Percentiles rank a stretch among this genome's conserved stretches.
phyloP scores from a whole-genome alignment of 768 basidiomycete species.

The Leccinellum luteum region DNA sequence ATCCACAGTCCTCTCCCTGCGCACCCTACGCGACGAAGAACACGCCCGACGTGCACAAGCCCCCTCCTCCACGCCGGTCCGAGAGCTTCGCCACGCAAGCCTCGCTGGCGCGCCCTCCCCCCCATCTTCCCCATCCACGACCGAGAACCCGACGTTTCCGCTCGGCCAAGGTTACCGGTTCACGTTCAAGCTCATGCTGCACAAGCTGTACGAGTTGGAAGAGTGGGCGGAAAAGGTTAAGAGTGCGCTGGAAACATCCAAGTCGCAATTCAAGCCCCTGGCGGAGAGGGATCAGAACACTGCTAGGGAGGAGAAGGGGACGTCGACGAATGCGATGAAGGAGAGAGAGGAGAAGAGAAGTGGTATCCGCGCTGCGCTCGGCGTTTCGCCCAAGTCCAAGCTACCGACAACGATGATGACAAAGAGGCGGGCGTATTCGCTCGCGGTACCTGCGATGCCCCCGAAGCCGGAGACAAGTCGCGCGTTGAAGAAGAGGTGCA shows the following conservation, averaged over 20 bases:
- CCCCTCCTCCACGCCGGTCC: background rate
- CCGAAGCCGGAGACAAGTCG: slow-evolving; percentile 21
- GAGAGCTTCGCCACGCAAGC: slow-evolving; percentile 24
- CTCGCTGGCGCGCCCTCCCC: slow-evolving; percentile 14
- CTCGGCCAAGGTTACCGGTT: slow-evolving; percentile 45
- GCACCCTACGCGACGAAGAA: slow-evolving; percentile 28
- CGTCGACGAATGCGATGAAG: slow-evolving; percentile 6
- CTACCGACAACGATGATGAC: background rate
- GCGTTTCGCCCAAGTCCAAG: slow-evolving; percentile 16
- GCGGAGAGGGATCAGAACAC: slow-evolving; percentile 34
- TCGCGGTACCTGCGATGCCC: background rate
- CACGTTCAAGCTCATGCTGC: slow-evolving; percentile 66
- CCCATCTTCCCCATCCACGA: background rate
- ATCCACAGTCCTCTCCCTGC: slow-evolving; percentile 34
- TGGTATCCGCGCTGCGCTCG: slow-evolving; percentile 27
- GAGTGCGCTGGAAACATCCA: slow-evolving; percentile 50
- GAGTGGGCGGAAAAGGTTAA: slow-evolving; percentile 60
- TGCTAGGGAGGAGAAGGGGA: slow-evolving; percentile 7
- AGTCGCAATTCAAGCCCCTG: slow-evolving; percentile 55
- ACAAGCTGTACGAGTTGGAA: slow-evolving; percentile 58
- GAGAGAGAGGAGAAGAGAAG: slow-evolving; percentile 15
- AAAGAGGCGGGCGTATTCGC: background rate
- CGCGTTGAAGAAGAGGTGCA: slow-evolving; percentile 54
- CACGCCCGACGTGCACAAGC: background rate
- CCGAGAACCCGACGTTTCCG: slow-evolving; percentile 42